Base-by-base conservation (phyloP, 345 rosid species). In the Syzygium aromaticum region DNA sequence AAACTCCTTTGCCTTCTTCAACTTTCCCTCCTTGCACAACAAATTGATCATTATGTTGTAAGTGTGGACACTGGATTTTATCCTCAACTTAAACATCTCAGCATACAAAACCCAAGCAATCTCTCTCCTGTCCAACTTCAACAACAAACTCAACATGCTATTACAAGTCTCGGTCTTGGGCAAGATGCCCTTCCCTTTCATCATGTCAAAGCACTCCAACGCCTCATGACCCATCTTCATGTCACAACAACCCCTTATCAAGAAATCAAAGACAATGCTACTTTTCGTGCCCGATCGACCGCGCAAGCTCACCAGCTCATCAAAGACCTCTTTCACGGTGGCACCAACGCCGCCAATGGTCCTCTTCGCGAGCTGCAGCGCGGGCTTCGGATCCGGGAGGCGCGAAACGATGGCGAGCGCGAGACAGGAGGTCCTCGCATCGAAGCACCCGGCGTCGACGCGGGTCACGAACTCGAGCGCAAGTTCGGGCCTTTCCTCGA, bases 1-100 rank as follows among this genome's bases (percentile, higher is more conserved):
- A 84, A 96, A 90, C 28, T 91, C 96, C 85, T 96, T 95, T 1
- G 96, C 99, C 90, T 93, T 94, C 90, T 96, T 96, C 86, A 96
- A 86, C 90, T 96, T 96, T 87, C 94, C 85, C 52, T 87, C 85
- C 57, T 54, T 77, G 54, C 86, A 97, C 93, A 97, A 89, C 78
- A 93, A 91, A 89, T 97, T 96, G 46, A 98, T 93, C 99, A 98
- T 98, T 84, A 98, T 96, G 59, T 96, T 98, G 90, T 90, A 98
- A 1, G 99, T 96, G 86, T 88, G 90, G 30, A 94, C 84, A 84
- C 90, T 95, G 5, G 98, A 98, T 87, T 92, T 94, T 43, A 98
- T 94, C 94, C 92, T 92, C 95, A 94, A 90, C 92, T 94, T 94
- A 85, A 92, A 96, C 99, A 98, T 96, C 91, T 98, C 98, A n/a